These are phyloP conservation scores for Haberlea rhodopensis DNA, from an alignment of 257 asterid genomes.

Conservation along the genomic window DNA sequence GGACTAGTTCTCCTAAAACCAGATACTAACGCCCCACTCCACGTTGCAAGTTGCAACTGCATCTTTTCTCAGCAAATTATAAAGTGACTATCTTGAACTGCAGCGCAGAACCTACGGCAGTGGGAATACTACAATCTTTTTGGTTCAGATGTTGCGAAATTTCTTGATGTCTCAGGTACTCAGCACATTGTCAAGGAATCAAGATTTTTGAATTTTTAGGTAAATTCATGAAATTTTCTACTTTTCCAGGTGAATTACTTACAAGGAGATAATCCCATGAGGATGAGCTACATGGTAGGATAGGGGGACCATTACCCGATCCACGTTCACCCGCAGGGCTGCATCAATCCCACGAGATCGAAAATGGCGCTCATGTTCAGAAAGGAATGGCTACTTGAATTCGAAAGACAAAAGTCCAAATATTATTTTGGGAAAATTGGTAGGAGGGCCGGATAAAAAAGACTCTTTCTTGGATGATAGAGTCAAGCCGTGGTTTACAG, in stretches of 20 bases:
- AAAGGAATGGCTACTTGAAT: slow-evolving; percentile 39
- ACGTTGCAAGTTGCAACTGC: slow-evolving; percentile 62
- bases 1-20: slow-evolving; percentile 49
- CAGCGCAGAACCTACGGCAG: slow-evolving; percentile 29
- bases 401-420: slow-evolving; percentile 38
- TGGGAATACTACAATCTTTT: slow-evolving; percentile 33
- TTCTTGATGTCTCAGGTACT: slow-evolving; percentile 56
- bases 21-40: slow-evolving; percentile 37
- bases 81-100: slow-evolving; percentile 51
- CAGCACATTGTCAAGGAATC: not conserved
- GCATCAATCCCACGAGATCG: slow-evolving; percentile 59
- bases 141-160: slow-evolving; percentile 27
- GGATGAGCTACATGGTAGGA: slow-evolving; percentile 57
- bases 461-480: slow-evolving; percentile 42
- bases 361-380: slow-evolving; percentile 32
- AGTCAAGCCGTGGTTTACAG: too few species aligned
- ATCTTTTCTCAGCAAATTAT: slow-evolving; percentile 56
- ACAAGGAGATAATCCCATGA: slow-evolving; percentile 58
- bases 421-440: slow-evolving; percentile 49
- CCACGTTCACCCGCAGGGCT: slow-evolving; percentile 52
- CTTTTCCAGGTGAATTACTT: slow-evolving; percentile 44
- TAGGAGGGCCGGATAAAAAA: slow-evolving; percentile 48
- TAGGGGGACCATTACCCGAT: slow-evolving; percentile 41
- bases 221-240: not conserved
- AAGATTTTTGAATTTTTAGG: not conserved